phyloP scores from a whole-genome alignment of 202 grass and related monocot genomes.

The Setaria italica region DNA sequence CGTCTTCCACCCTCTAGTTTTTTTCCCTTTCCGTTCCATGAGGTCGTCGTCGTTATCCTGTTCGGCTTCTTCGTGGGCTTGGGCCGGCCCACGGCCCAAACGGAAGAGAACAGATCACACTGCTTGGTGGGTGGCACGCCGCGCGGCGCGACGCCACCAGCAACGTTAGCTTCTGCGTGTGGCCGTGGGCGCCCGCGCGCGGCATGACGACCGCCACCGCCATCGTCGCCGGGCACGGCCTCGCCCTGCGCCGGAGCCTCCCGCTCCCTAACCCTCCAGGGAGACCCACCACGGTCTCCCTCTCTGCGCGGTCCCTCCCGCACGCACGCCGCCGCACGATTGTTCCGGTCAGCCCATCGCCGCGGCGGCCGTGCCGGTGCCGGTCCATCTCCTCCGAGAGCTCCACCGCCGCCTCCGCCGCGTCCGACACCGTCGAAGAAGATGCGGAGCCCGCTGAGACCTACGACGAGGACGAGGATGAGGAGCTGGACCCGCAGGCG shows the following conservation, averaged over 20 bases:
- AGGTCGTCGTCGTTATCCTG: conserved; percentile 56
- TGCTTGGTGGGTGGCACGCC: conserved; percentile 2
- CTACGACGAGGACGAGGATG: conserved; percentile 32
- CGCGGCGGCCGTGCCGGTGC: conserved; percentile 40
- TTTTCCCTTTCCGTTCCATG: not conserved
- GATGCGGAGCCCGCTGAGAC: conserved; percentile 37
- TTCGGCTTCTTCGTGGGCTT: conserved; percentile 22
- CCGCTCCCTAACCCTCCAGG: conserved; percentile 42
- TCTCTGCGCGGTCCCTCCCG: conserved; percentile 22
- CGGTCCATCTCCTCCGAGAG: conserved; percentile 65
- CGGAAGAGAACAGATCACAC: not conserved
- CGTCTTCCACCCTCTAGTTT: conserved; percentile 53
- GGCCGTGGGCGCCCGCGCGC: conserved; percentile 48
- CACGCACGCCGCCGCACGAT: conserved; percentile 24
- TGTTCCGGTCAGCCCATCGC: conserved; percentile 6
- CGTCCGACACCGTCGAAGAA: conserved; percentile 33
- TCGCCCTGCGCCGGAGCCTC: conserved; percentile 46
- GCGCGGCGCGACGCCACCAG: conserved; percentile 36
- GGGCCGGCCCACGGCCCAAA: conserved; percentile 28
- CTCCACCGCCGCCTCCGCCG: conserved; percentile 45
- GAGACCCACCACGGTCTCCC: conserved; percentile 14
- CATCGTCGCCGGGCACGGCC: conserved; percentile 49
- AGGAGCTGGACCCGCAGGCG: conserved; percentile 61
- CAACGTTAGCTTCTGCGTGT: conserved; percentile 66
- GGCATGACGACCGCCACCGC: conserved; percentile 61